These are phyloP conservation scores for Pleodorina starrii DNA, from an alignment of 139 green algal genomes.

Conservation along the genomic window DNA sequence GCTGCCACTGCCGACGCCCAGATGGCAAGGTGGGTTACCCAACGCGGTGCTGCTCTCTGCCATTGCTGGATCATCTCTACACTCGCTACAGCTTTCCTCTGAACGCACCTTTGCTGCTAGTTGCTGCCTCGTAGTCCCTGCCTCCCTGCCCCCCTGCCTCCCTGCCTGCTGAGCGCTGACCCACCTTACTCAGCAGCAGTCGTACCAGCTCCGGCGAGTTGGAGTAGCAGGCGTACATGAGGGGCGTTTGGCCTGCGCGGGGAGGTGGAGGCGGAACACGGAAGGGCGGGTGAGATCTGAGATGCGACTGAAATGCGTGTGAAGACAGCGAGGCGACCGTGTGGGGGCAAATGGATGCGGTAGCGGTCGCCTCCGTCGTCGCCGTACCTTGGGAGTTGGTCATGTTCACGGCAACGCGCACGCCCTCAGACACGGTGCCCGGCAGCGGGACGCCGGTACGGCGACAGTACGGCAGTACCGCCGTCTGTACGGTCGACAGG, in stretches of 20 bases:
- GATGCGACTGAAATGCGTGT: neutral
- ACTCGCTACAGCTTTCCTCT: too few species aligned
- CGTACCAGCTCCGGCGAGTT: slow-evolving; percentile 34
- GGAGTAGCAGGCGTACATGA: slow-evolving; percentile 57
- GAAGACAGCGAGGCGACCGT: neutral
- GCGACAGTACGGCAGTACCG: slow-evolving; percentile 16
- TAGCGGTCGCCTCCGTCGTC: neutral
- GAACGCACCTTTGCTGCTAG: too few species aligned
- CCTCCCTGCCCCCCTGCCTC: too few species aligned
- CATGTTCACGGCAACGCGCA: slow-evolving; percentile 15
- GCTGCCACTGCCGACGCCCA: too few species aligned
- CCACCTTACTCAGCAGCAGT: slow-evolving; percentile 45
- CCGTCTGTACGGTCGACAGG: neutral
- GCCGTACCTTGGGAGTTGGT: neutral
- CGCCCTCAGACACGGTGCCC: neutral
- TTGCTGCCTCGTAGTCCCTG: too few species aligned
- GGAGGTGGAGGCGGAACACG: neutral
- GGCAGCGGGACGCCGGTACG: neutral
- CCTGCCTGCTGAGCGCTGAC: too few species aligned
- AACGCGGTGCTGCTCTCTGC: too few species aligned
- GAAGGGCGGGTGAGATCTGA: neutral
- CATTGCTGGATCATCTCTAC: too few species aligned
- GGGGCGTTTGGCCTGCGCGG: slow-evolving; percentile 52
- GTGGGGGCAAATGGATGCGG: neutral
- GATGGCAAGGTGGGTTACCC: too few species aligned